phyloP scores from a whole-genome alignment of 768 basidiomycete genomes.

The Filobasidium floriforme region DNA sequence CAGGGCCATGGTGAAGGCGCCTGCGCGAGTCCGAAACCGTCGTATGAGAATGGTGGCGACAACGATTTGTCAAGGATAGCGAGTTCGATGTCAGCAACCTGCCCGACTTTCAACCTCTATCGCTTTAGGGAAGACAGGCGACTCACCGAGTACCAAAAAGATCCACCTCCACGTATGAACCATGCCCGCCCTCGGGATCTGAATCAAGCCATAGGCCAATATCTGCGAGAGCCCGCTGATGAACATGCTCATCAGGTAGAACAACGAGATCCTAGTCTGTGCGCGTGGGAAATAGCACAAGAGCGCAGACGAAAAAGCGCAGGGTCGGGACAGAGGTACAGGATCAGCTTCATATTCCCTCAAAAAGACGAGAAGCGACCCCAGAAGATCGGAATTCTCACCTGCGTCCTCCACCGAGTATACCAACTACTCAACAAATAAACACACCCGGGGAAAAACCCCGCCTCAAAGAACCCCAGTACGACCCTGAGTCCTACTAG shows the following conservation, averaged over 20 bases:
- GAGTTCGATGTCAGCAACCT: too few relatives aligned
- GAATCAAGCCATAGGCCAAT: conserved; percentile 26
- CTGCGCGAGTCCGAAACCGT: too few relatives aligned
- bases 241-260: conserved; percentile 38
- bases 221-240: conserved; percentile 32
- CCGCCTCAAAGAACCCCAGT: conserved; percentile 38
- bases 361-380: too few relatives aligned
- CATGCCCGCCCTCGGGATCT: conserved; percentile 16
- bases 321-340: too few relatives aligned
- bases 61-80: too few relatives aligned
- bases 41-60: too few relatives aligned
- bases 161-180: conserved; percentile 42
- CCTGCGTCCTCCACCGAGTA: conserved; percentile 37
- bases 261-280: conserved; percentile 29
- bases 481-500: conserved; percentile 35
- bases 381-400: too few relatives aligned
- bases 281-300: too few relatives aligned
- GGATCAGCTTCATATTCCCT: too few relatives aligned
- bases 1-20: conserved; percentile 29
- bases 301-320: too few relatives aligned
- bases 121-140: too few relatives aligned
- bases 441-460: conserved; percentile 39
- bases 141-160: conserved; percentile 33
- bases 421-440: conserved; percentile 37
- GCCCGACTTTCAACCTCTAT: too few relatives aligned